Percentiles rank a stretch among this genome's conserved stretches.
Evolutionary conservation across 768 basidiomycete genomes (phyloP).

Genomic region (Termitomyces sp.): DNA sequence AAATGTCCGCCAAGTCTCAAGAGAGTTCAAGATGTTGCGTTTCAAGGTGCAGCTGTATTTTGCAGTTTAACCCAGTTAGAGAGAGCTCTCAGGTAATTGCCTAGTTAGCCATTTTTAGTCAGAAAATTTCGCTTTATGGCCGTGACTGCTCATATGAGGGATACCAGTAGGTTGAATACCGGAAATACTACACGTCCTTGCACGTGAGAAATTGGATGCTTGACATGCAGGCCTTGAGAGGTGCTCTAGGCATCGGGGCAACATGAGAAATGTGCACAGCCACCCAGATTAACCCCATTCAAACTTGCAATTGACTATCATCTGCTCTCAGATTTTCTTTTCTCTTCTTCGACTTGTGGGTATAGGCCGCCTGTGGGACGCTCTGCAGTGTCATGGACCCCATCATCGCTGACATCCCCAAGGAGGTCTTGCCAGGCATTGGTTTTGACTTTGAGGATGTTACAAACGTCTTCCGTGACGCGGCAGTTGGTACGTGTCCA

Average conservation of each 20-base stretch:
- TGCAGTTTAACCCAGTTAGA: constrained; percentile 90
- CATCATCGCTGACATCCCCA: constrained; percentile 16
- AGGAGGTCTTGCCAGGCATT: constrained; percentile 45
- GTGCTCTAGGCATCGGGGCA: constrained; percentile 10
- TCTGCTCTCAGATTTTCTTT: neutral
- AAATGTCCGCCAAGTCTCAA: constrained; percentile 78
- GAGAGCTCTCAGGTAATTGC: constrained; percentile 90
- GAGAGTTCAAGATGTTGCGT: constrained; percentile 90
- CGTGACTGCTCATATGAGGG: constrained; percentile 65
- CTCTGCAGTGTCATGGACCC: constrained; percentile 10
- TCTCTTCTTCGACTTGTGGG: neutral
- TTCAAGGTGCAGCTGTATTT: constrained; percentile 57
- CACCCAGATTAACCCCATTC: constrained; percentile 12
- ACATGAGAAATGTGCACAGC: constrained; percentile 23
- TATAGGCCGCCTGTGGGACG: neutral
- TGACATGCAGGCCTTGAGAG: constrained; percentile 21
- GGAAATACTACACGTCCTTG: constrained; percentile 58
- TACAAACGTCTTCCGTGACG: constrained; percentile 56
- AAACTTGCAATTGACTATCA: neutral
- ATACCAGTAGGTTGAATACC: constrained; percentile 94
- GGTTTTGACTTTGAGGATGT: constrained; percentile 65
- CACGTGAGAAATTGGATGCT: constrained; percentile 15
- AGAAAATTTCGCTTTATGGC: constrained; percentile 4
- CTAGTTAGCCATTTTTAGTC: constrained; percentile 54
- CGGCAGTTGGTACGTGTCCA: constrained; percentile 52